Conservation (phyloP, 2,329 filamentous ascomycete genomes). For the Ophiostoma piceae region DNA sequence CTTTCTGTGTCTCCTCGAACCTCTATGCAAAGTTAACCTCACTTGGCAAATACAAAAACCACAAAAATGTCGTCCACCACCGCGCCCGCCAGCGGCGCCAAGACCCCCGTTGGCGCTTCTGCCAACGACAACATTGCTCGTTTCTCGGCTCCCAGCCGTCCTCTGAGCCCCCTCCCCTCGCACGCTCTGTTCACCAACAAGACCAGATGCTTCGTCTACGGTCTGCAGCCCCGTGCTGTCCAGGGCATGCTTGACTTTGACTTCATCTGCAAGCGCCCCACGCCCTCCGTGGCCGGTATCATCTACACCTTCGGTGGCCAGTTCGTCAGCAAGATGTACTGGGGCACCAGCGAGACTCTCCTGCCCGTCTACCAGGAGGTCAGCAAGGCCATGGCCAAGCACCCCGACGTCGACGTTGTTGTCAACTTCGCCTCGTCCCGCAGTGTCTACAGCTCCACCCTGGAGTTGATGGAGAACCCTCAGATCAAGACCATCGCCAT, state of each 20-base stretch:
- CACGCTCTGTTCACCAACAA: slow-evolving; percentile 98
- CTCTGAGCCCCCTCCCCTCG: slow-evolving; percentile 77
- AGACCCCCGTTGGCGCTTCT: slow-evolving; percentile 50
- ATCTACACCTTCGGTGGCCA: slow-evolving; percentile 99
- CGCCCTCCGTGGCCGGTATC: slow-evolving; percentile 94
- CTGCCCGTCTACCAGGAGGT: slow-evolving; percentile 96
- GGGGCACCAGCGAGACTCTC: slow-evolving; percentile 98
- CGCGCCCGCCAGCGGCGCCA: slow-evolving; percentile 46
- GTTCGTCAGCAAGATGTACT: slow-evolving; percentile 99
- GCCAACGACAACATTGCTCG: slow-evolving; percentile 99
- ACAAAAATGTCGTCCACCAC: slow-evolving; percentile 50
- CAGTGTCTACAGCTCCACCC: slow-evolving; percentile 96
- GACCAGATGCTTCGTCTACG: slow-evolving; percentile 99
- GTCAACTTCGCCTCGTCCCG: slow-evolving; percentile 99
- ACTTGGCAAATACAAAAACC: slow-evolving; percentile 17
- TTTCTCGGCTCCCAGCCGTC: slow-evolving; percentile 87
- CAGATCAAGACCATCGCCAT: slow-evolving; percentile 99
- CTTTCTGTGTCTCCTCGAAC: neutral
- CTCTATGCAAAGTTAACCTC: slow-evolving; percentile 12
- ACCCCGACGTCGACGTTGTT: slow-evolving; percentile 92
- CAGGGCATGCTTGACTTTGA: slow-evolving; percentile 98
- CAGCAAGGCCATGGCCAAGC: slow-evolving; percentile 89
- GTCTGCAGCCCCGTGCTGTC: slow-evolving; percentile 89
- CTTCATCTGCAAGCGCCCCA: slow-evolving; percentile 99
- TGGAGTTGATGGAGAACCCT: slow-evolving; percentile 95